Percentiles rank a stretch among this genome's conserved stretches.
Conservation (phyloP, 805 yeast genomes). For the Candida ipomoeae region DNA sequence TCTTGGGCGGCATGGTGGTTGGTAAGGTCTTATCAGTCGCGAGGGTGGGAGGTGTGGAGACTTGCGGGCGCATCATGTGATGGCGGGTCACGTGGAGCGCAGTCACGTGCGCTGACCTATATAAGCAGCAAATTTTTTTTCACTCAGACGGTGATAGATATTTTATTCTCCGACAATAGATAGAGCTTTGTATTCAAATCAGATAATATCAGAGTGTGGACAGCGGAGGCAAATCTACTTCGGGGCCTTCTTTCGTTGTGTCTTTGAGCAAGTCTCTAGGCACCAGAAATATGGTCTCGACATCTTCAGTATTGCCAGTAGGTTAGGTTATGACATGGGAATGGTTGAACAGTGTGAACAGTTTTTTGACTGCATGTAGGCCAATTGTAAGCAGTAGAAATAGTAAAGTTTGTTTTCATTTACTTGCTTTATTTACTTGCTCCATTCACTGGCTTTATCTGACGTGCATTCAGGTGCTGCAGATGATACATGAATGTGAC, state of each 20-base stretch:
- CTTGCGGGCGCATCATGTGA: not conserved
- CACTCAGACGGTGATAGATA: constrained; percentile 24
- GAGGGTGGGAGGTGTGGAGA: not conserved
- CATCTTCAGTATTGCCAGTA: not conserved
- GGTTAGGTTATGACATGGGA: not conserved
- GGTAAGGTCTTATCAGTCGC: not conserved
- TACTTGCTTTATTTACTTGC: too few species aligned
- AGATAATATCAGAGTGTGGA: constrained; percentile 40
- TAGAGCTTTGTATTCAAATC: constrained; percentile 37
- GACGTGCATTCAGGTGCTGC: too few species aligned
- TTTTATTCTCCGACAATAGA: constrained; percentile 31
- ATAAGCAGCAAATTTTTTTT: constrained; percentile 2
- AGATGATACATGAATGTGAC: too few species aligned
- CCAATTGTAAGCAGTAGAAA: too few species aligned
- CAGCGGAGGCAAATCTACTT: constrained; percentile 40
- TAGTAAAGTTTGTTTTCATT: too few species aligned
- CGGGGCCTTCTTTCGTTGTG: constrained; percentile 7
- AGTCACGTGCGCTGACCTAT: constrained; percentile 4
- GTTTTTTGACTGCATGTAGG: not conserved
- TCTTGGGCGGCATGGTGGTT: constrained; percentile 13
- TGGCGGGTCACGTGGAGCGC: not conserved
- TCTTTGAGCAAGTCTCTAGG: constrained; percentile 1
- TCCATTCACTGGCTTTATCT: not conserved
- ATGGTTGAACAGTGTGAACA: too few species aligned
- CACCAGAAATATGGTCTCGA: constrained; percentile 3